Evolutionary conservation across 345 rosid genomes (phyloP).

Genomic region (Eucalyptus marginata): DNA sequence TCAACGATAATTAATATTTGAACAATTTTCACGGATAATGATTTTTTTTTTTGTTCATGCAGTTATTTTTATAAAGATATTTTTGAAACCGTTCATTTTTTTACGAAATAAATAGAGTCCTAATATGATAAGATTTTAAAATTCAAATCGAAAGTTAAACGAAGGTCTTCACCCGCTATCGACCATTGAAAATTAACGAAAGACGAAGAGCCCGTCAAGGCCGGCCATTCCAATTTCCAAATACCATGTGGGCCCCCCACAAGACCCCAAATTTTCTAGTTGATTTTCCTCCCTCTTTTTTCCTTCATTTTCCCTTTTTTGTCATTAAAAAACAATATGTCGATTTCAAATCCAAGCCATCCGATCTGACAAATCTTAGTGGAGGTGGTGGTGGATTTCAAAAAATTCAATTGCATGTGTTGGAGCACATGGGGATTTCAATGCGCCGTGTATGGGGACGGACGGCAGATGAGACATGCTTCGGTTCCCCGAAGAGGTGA

Average conservation of each 20-base stretch:
- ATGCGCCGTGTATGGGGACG: background rate
- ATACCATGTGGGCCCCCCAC: background rate
- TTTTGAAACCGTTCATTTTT: too few species aligned
- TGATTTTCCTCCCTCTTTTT: background rate
- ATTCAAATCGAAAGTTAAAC: background rate
- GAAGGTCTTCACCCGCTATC: background rate
- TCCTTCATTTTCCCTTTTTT: background rate
- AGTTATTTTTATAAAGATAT: background rate
- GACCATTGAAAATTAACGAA: background rate
- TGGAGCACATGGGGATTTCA: background rate
- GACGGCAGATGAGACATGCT: background rate
- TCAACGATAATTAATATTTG: rapidly evolving
- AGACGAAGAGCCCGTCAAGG: background rate
- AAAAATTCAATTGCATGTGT: background rate
- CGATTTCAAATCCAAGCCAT: background rate
- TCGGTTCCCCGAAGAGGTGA: background rate
- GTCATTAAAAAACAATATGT: background rate
- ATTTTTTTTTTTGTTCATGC: background rate
- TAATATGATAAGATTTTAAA: background rate
- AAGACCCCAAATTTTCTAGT: background rate
- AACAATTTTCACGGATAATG: rapidly evolving
- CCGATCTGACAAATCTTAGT: background rate
- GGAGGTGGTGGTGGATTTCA: background rate
- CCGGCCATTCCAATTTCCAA: background rate
- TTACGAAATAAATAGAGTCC: background rate